Evolutionary conservation across 306 rosid genomes (phyloP).

Genomic region (Vachellia collinsii): DNA sequence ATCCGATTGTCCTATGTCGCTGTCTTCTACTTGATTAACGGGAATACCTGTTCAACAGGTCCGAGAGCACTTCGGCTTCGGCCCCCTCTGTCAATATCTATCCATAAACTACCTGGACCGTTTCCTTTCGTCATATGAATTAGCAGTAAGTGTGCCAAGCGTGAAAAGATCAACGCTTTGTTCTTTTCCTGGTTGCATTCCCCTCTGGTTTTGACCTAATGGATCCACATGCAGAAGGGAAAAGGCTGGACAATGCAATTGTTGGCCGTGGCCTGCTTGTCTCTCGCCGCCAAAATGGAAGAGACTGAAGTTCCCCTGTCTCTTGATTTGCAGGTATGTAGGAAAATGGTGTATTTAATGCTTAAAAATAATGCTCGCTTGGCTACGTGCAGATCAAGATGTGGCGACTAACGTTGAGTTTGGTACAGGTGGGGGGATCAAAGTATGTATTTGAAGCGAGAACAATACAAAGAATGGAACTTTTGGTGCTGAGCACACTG

Average conservation of each 20-base stretch:
- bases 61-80: slow-evolving; percentile 69
- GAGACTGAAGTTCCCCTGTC: slow-evolving; percentile 70
- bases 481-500: slow-evolving; percentile 77
- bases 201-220: slow-evolving; percentile 34
- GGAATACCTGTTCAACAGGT: slow-evolving; percentile 56
- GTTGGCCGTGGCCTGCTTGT: slow-evolving; percentile 84
- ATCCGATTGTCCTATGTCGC: slow-evolving; percentile 9
- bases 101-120: slow-evolving; percentile 91
- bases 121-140: slow-evolving; percentile 73
- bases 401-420: slow-evolving; percentile 6
- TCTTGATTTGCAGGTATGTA: slow-evolving; percentile 80
- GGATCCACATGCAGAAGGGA: slow-evolving; percentile 52
- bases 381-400: neutral
- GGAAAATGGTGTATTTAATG: neutral
- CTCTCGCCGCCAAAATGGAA: slow-evolving; percentile 88
- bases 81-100: slow-evolving; percentile 78
- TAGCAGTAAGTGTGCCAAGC: slow-evolving; percentile 74
- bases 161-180: neutral
- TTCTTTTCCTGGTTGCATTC: neutral
- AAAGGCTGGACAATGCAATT: slow-evolving; percentile 83
- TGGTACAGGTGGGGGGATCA: slow-evolving; percentile 60
- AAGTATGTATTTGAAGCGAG: slow-evolving; percentile 79
- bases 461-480: slow-evolving; percentile 88
- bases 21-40: slow-evolving; percentile 23
- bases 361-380: neutral